These are phyloP conservation scores for Kwoniella mangroviensis DNA, from an alignment of 768 basidiomycete genomes.

Conservation along the genomic window DNA sequence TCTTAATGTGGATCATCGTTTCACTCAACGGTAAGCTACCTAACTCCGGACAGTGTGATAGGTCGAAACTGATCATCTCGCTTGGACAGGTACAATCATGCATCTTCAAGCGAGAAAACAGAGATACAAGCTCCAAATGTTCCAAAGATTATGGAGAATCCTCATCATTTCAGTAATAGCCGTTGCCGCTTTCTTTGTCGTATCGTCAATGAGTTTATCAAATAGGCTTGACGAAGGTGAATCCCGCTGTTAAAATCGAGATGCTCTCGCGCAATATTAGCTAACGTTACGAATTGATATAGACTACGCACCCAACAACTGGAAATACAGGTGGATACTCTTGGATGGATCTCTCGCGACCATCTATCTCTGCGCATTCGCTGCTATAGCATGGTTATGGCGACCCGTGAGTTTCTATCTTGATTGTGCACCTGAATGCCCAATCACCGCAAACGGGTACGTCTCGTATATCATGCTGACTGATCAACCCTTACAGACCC, in stretches of 20 bases:
- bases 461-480: neutral
- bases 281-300: neutral
- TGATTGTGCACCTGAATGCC: slow-evolving; percentile 25
- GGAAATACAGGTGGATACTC: slow-evolving; percentile 92
- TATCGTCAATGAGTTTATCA: slow-evolving; percentile 88
- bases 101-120: slow-evolving; percentile 86
- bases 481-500: slow-evolving; percentile 36
- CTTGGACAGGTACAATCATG: slow-evolving; percentile 73
- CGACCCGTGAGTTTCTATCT: slow-evolving; percentile 64
- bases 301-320: slow-evolving; percentile 92
- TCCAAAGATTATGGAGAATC: slow-evolving; percentile 80
- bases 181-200: slow-evolving; percentile 86
- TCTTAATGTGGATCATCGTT: slow-evolving; percentile 94
- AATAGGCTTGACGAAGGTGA: slow-evolving; percentile 86
- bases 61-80: neutral
- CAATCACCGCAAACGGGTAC: no score
- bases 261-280: neutral
- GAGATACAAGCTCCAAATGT: slow-evolving; percentile 84
- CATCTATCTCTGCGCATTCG: slow-evolving; percentile 81
- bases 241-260: neutral
- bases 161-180: slow-evolving; percentile 79
- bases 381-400: slow-evolving; percentile 86
- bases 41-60: neutral
- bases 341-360: slow-evolving; percentile 92
- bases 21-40: slow-evolving; percentile 73